Evolutionary conservation across 805 yeast genomes (phyloP).

Genomic region (Candida pini): DNA sequence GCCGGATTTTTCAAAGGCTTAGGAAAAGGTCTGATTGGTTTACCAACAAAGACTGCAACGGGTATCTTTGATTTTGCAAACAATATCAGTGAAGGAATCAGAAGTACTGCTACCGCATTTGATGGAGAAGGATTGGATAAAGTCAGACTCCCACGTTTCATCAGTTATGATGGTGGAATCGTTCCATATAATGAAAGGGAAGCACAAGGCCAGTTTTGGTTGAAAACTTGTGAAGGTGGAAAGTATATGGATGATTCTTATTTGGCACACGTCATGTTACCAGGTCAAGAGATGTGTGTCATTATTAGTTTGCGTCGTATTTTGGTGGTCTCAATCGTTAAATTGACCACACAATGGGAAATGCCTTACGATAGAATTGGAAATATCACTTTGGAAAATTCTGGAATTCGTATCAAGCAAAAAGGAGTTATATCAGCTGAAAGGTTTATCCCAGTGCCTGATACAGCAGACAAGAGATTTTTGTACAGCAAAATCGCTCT

Average conservation of each 20-base stretch:
- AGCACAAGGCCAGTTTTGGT: conserved; percentile 92
- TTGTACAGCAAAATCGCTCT: conserved; percentile 67
- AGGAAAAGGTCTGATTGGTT: conserved; percentile 90
- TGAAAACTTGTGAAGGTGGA: conserved; percentile 81
- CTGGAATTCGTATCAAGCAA: conserved; percentile 69
- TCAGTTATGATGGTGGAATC: conserved; percentile 67
- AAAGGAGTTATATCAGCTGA: conserved; percentile 35
- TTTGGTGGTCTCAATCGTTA: conserved; percentile 58
- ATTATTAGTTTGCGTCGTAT: conserved; percentile 70
- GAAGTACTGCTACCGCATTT: conserved; percentile 86
- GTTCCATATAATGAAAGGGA: conserved; percentile 73
- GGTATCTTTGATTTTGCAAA: conserved; percentile 91
- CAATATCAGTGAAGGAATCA: conserved; percentile 88
- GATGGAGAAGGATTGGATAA: conserved; percentile 73
- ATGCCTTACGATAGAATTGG: conserved; percentile 59
- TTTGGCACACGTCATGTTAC: conserved; percentile 77
- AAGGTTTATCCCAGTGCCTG: conserved; percentile 72
- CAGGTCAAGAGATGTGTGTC: conserved; percentile 75
- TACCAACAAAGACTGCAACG: conserved; percentile 95
- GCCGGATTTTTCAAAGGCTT: conserved; percentile 89
- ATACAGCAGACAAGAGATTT: conserved; percentile 53
- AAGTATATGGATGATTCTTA: conserved; percentile 65
- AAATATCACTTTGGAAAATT: conserved; percentile 67
- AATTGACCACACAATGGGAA: conserved; percentile 64
- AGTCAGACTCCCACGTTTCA: conserved; percentile 75